Evolutionary conservation across 2,329 filamentous ascomycete species (phyloP).

Genomic region (Ophiostoma australiae): DNA sequence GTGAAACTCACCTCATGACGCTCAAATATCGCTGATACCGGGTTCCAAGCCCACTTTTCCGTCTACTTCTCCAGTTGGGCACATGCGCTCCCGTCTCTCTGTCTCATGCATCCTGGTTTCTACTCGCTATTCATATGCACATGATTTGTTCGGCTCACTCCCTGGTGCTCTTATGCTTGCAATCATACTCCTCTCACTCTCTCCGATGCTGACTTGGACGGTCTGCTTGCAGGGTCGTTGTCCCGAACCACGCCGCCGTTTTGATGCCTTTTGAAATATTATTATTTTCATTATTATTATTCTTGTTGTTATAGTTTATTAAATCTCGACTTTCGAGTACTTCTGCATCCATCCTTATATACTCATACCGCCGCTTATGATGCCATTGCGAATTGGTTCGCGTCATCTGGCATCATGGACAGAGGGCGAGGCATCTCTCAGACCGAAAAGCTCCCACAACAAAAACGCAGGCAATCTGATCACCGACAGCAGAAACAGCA

Average conservation of each 20-base stretch:
- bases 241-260: neutral
- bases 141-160: neutral
- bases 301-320: neutral
- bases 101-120: neutral
- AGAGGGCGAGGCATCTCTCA: neutral
- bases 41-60: neutral
- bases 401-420: conserved; percentile 23
- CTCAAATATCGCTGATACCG: conserved; percentile 1
- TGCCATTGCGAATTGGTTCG: conserved; percentile 22
- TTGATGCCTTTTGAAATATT: neutral
- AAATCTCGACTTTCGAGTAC: neutral
- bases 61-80: neutral
- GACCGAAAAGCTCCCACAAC: too few species aligned
- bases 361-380: conserved; percentile 18
- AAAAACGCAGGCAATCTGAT: neutral
- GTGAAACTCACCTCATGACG: conserved; percentile 11
- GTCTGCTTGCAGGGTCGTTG: neutral
- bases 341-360: neutral
- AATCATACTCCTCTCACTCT: neutral
- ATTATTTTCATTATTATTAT: neutral
- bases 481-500: neutral
- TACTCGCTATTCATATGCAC: neutral
- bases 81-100: neutral
- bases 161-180: neutral
- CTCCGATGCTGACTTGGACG: neutral